phyloP scores from a whole-genome alignment of 257 asterid species.

The Phtheirospermum japonicum region DNA sequence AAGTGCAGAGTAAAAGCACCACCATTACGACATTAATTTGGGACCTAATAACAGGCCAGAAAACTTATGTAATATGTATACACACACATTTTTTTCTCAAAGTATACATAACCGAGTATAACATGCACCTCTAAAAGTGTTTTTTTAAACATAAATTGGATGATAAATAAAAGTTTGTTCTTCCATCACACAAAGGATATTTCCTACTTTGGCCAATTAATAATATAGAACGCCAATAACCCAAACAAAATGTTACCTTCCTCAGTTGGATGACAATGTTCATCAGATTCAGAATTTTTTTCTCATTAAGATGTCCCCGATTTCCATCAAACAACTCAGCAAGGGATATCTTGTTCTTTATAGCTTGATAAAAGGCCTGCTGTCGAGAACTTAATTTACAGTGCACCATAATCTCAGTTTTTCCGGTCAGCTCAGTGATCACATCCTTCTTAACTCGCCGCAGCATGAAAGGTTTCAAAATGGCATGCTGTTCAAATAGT shows the following conservation, averaged over 20 bases:
- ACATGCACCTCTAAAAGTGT: not conserved
- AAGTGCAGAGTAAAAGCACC: conserved; percentile 24
- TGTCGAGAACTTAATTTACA: conserved; percentile 93
- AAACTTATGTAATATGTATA: not conserved
- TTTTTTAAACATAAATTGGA: not conserved
- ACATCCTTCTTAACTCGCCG: conserved; percentile 98
- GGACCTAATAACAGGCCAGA: not conserved
- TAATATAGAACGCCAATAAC: conserved; percentile 5
- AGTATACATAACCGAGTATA: not conserved
- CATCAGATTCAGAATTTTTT: conserved; percentile 88
- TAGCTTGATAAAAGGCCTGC: conserved; percentile 96
- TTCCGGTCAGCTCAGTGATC: conserved; percentile 85
- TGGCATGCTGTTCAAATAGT: conserved; percentile 75
- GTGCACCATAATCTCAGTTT: conserved; percentile 85
- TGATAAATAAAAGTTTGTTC: not conserved
- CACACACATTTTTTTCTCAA: not conserved
- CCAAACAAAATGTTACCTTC: conserved; percentile 54
- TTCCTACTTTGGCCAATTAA: conserved; percentile 9
- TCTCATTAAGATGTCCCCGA: conserved; percentile 96
- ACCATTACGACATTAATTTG: conserved; percentile 4
- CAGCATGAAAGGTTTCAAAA: conserved; percentile 95
- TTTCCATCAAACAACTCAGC: conserved; percentile 88
- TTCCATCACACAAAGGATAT: conserved; percentile 13
- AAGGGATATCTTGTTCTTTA: conserved; percentile 94
- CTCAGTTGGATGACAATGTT: conserved; percentile 97